These are phyloP conservation scores for Phytopythium ostracodes DNA, from an alignment of 352 stramenopile genomes.

Conservation along the genomic window DNA sequence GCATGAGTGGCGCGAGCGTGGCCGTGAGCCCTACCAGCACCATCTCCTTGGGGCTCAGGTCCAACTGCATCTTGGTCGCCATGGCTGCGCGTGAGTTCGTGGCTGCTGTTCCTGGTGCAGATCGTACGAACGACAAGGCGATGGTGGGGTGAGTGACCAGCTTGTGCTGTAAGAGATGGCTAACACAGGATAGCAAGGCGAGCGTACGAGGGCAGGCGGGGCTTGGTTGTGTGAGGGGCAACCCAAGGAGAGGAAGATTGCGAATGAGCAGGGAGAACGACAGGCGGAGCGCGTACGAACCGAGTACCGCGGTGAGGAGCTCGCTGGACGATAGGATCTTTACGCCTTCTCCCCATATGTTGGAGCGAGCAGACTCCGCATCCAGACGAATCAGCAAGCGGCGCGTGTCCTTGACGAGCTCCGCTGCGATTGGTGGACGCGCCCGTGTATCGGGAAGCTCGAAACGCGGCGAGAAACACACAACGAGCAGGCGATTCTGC, in stretches of 20 bases:
- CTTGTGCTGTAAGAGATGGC: too few species aligned
- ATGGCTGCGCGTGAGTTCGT: constrained; percentile 12
- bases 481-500: not conserved
- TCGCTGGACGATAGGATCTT: not conserved
- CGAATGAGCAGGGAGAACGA: not conserved
- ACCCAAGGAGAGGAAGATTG: not conserved
- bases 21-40: constrained; percentile 27
- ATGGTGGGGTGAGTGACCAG: too few species aligned
- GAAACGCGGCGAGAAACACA: not conserved
- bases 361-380: not conserved
- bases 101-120: not conserved
- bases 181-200: not conserved
- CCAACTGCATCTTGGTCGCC: constrained; percentile 32
- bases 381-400: not conserved
- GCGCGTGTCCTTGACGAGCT: constrained; percentile 4
- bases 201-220: not conserved
- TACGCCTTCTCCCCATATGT: not conserved
- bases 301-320: not conserved
- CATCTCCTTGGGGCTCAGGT: constrained; percentile 30
- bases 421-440: constrained; percentile 5
- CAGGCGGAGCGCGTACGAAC: not conserved
- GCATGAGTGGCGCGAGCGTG: constrained; percentile 21
- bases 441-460: not conserved
- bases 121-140: not conserved
- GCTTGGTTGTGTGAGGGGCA: not conserved